phyloP scores from a whole-genome alignment of 306 rosid genomes.

The Luffa acutangula region DNA sequence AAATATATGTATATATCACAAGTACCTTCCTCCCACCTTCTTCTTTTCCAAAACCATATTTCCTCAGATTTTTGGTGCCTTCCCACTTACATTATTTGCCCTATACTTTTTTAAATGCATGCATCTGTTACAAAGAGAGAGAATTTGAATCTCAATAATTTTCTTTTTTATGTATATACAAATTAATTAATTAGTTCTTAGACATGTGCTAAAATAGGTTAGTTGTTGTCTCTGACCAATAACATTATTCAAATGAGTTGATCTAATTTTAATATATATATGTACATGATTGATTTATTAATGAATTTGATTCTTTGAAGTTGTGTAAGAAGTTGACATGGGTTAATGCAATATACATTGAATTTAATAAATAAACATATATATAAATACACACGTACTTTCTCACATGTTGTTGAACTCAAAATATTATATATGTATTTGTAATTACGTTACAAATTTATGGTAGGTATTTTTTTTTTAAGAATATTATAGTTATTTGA shows the following conservation, averaged over 20 bases:
- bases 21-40: conserved; percentile 9
- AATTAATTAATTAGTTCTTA: neutral
- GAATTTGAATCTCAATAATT: neutral
- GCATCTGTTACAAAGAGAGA: neutral
- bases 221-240: neutral
- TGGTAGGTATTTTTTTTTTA: too few relatives aligned
- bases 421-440: too few relatives aligned
- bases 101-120: neutral
- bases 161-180: neutral
- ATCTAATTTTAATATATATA: neutral
- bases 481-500: too few relatives aligned
- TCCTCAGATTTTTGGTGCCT: neutral
- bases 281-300: neutral
- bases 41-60: neutral
- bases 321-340: neutral
- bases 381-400: too few relatives aligned
- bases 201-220: neutral
- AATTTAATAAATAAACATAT: neutral
- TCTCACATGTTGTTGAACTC: too few relatives aligned
- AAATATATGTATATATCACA: neutral
- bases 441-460: too few relatives aligned
- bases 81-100: conserved; percentile 4
- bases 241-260: neutral
- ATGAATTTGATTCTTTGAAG: neutral
- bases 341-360: neutral